Evolutionary conservation across 371 early-diverging fungal species (phyloP), one percentile per base, ranked within the genome.

Genomic region (Rozella allomycis): DNA sequence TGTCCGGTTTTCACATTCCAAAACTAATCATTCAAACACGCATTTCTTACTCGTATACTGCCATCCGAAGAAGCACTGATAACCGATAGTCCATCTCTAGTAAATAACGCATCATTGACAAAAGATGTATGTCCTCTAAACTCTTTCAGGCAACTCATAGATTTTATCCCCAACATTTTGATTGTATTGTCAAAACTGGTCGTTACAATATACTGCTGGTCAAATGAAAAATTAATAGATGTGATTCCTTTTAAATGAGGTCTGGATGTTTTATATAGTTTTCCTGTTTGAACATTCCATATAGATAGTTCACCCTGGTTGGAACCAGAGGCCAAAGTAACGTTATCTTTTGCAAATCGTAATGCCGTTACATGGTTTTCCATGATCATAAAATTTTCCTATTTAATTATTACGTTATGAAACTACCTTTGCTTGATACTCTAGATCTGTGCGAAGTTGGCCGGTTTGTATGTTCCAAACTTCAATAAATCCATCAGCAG

Each of bases 381-480:
- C 88, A 88, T 87, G 17, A 77, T 55, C 84, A 91, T 91, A 27
- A 73, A 45, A 18, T 75, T 72, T 36, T 82, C 86, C 65, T 82
- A 38, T 13, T 20, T 23, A 4, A 33, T 13, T 26, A 9, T 11
- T 40, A 5, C 13, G 11, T 25, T 30, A n/a, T n/a, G n/a, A n/a
- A n/a, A n/a, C 36, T 52, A 74, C 79, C 40, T 78, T 74, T 0
- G 72, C 71, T 49, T 91, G 93, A 48, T 86, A 91, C 33, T 60
- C 57, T 26, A 91, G 49, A 46, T 87, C 90, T 34, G 60, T 72
- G 14, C 86, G 56, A 12, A 85, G 52, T 39, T 85, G 88, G 1
- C 84, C 87, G 1, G 83, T 84, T 31, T 70, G 49, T 32, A 68
- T 67, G 41, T 86, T 81, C 86, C 86, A 91, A 10, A 91, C 46